Percentiles rank a stretch among this genome's conserved stretches.
Conservation (phyloP, 768 basidiomycete genomes). For the Mycena albidolilacea region DNA sequence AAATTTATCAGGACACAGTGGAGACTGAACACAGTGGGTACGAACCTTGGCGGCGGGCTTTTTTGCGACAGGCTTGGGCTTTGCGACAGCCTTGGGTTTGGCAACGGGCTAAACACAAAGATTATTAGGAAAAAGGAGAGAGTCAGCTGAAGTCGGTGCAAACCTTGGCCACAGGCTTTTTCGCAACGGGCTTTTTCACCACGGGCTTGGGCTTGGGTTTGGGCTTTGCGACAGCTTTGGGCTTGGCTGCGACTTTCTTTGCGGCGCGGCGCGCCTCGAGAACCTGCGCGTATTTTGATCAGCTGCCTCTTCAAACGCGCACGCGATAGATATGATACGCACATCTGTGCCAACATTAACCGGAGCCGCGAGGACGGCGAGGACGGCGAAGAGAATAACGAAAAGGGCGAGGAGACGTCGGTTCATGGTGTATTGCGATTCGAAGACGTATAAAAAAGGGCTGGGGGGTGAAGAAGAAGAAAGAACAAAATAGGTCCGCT, state of each 20-base stretch:
- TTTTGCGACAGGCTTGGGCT: neutral
- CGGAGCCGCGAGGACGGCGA: slow-evolving; percentile 22
- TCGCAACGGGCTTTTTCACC: neutral
- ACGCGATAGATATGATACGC: neutral
- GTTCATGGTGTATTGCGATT: slow-evolving; percentile 18
- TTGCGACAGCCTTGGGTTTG: neutral
- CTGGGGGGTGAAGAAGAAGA: neutral
- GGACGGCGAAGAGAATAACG: slow-evolving; percentile 13
- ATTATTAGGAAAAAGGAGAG: neutral
- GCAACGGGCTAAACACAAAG: neutral
- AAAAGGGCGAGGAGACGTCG: slow-evolving; percentile 14
- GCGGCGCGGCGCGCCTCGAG: neutral
- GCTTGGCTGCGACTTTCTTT: neutral
- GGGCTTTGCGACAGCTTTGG: too few species aligned
- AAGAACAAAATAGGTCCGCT: neutral
- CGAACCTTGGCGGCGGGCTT: too few species aligned
- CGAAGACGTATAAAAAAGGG: neutral
- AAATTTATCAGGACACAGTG: too few species aligned
- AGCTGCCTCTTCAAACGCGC: neutral
- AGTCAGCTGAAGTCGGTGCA: neutral
- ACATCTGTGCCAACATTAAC: slow-evolving; percentile 8
- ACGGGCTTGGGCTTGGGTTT: too few species aligned
- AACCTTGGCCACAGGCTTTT: neutral
- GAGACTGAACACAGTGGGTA: too few species aligned
- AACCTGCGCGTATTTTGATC: neutral